Evolutionary conservation across 2,329 filamentous ascomycete genomes (phyloP), one percentile per base, ranked within the genome.

Genomic region (Xylariaceae sp.): DNA sequence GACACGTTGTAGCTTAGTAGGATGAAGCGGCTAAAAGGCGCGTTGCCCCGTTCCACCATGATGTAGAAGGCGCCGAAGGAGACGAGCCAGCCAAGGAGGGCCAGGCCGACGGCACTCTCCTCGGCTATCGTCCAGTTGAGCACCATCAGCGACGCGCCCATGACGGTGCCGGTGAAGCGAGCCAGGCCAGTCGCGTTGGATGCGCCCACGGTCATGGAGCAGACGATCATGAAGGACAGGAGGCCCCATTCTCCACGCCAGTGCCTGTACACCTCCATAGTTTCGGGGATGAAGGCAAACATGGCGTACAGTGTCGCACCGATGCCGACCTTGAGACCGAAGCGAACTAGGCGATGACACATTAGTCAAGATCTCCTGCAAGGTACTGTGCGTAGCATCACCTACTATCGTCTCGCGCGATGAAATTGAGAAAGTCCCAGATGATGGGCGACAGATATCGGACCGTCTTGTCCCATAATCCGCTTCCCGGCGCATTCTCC

Each of bases 181-280:
- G 89, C 81, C 55, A 81, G 80, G 3, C 88, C 89, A 0, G 90
- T 96, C 2, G 90, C 95, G 61, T 97, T 98, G 16, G 88, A 87
- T 6, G 92, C 88, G 18, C 92, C 92, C 15, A 96, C 90, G 0
- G 90, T 98, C 88, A 96, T 97, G 26, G 86, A 88, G 59, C 89
- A 94, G 16, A 98, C 92, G 57, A 97, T 81, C 90, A 97, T 97
- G 68, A 95, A 97, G 0, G 88, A 95, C 39, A 98, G 63, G 2
- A 98, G 71, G 15, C 92, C 92, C 92, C 92, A 98, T 70, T 98
- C 92, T 19, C 90, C 90, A 59, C 90, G 75, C 88, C 89, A 97
- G 54, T 83, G 83, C 36, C 80, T 74, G 59, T 96, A 98, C 14
- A 84, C 73, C 0, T 85, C 85, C 36, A 88, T 73, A 2, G 88